A percentile compares a stretch with the other conserved stretches of the same genome.
Evolutionary conservation across 2,329 filamentous ascomycete species (phyloP).

Genomic region (Phialophora macrospora): DNA sequence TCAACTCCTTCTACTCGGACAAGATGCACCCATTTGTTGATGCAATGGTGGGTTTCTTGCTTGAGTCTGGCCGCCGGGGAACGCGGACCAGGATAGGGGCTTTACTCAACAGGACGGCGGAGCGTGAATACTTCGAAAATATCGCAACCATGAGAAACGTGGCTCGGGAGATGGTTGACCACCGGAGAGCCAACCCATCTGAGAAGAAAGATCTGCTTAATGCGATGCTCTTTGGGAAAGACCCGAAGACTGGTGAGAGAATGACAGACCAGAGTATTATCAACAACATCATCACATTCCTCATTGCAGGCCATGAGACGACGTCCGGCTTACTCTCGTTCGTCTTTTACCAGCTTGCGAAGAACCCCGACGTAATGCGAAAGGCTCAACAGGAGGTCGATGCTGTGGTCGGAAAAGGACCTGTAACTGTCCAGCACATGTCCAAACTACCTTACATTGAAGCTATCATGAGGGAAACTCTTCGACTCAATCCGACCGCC

Average conservation of each 20-base stretch:
- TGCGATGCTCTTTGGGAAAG: constrained; percentile 62
- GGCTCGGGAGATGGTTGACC: constrained; percentile 58
- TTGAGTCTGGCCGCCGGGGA: constrained; percentile 58
- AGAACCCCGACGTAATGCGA: constrained; percentile 63
- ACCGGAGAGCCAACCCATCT: constrained; percentile 59
- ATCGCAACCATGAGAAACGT: constrained; percentile 36
- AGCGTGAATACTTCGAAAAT: constrained; percentile 31
- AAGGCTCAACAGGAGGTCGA: constrained; percentile 73
- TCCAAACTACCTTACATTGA: constrained; percentile 68
- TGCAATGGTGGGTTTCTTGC: constrained; percentile 69
- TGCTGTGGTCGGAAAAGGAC: constrained; percentile 61
- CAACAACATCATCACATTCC: constrained; percentile 71
- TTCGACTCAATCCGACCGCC: constrained; percentile 67
- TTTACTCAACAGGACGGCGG: constrained; percentile 26
- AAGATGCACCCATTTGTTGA: constrained; percentile 71
- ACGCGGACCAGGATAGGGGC: constrained; percentile 55
- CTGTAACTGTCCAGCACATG: constrained; percentile 60
- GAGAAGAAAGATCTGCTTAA: constrained; percentile 65
- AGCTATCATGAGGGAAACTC: constrained; percentile 69
- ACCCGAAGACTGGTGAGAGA: constrained; percentile 64
- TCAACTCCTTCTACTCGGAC: constrained; percentile 75
- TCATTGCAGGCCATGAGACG: constrained; percentile 67
- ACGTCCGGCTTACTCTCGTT: constrained; percentile 71
- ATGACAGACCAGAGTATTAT: constrained; percentile 66
- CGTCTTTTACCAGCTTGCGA: constrained; percentile 67